Evolutionary conservation across 2,329 filamentous ascomycete genomes (phyloP), one percentile per base, ranked within the genome.

Genomic region (Diaporthe vaccinii): DNA sequence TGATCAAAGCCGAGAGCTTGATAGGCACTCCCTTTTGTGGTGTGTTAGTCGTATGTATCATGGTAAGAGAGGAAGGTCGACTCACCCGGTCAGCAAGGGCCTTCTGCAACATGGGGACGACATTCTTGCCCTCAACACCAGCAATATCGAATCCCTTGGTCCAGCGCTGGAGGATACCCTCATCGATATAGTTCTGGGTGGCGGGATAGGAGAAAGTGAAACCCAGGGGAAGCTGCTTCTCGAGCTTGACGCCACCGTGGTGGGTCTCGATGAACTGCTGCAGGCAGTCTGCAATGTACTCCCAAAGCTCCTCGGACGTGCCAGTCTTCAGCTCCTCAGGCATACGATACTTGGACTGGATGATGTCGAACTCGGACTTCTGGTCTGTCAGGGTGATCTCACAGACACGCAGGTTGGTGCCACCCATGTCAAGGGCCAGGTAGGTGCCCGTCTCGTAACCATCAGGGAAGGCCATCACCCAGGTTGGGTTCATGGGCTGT

Each of bases 191-290:
- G 80, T 97, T 92, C 84, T 98, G 96, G 0, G 94, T 97, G 22
- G 95, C 96, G 3, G 96, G 96, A 84, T 98, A 98, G 5, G 95
- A 98, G 86, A 98, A 98, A 61, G 96, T 98, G 87, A 98, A 98
- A 81, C 96, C 96, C 9, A 98, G 90, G 10, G 95, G 94, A 73
- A 96, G 87, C 80, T 90, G 91, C 34, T 90, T 89, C 34, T 94
- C 81, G 78, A 91, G 89, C 65, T 86, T 83, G 73, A 90, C 84
- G 77, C 93, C 89, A 75, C 92, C 91, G 82, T 97, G 94, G 84
- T 98, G 95, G 77, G 93, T 93, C 82, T 97, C 92, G 75, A 98
- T 91, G 84, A 98, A 98, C 82, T 97, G 95, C 84, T 96, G 91
- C 75, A 98, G 88, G 83, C 95, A 98, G 85, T 98, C 95, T 83